Evolutionary conservation across 257 asterid species (phyloP), one percentile per base, ranked within the genome.

Genomic region (Parsonsia alboflavescens): DNA sequence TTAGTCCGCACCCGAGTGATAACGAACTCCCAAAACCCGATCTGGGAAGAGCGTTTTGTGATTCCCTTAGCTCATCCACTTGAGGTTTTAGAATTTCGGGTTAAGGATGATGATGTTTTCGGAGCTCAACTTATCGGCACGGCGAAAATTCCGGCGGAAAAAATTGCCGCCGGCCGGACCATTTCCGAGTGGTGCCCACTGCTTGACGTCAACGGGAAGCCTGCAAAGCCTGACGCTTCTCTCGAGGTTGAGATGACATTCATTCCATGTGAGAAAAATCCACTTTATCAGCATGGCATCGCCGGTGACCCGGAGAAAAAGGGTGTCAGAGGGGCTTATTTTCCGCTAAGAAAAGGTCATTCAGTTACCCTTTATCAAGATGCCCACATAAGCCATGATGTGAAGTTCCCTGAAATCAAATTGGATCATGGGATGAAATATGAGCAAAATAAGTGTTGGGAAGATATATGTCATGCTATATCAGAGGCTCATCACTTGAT

Each of bases 401-500:
- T 68, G 1, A 79, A 81, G 21, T 39, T 89, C 73, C 97, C 97
- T 2, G 63, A 75, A 58, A 76, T 91, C 69, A 76, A 80, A 80
- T 80, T 94, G 42, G 97, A 91, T 70, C 80, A 75, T 26, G 96
- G 96, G 71, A 49, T 66, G 49, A 72, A 65, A 24, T 90, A 81
- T 30, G 80, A 88, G 30, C 90, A 82, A 16, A 74, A 84, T 1
- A 70, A 63, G 2, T 94, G 98, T 72, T 94, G 98, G 98, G 97
- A 91, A 83, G 98, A 94, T 76, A 78, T 94, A 36, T 94, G 97
- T 70, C 52, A 88, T 70, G 97, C 98, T 0, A 89, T 94, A 30
- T 56, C 90, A 1, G 97, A 91, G 83, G 98, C 98, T 26, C 98
- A 91, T 77, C 97, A 91, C 75, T 59, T 93, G 93, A 70, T 93